A percentile compares a stretch with the other conserved stretches of the same genome.
These are phyloP conservation scores for Cryptosporidium ubiquitum DNA, from an alignment of 169 alveolate genomes.

Conservation along the genomic window DNA sequence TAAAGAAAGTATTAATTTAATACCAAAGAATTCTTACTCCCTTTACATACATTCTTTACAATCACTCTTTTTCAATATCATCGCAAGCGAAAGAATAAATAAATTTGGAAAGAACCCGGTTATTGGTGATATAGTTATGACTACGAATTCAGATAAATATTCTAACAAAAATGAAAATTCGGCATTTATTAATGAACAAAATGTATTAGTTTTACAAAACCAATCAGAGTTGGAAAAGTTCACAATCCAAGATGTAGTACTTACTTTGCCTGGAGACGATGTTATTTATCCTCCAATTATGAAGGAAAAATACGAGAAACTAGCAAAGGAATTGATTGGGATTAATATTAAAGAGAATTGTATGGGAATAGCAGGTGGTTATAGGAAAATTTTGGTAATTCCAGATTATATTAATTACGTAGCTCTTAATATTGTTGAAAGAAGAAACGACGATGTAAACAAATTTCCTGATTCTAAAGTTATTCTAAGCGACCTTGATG, in stretches of 20 bases:
- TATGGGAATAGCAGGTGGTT: conserved; percentile 84
- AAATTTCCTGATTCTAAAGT: conserved; percentile 70
- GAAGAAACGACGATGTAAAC: conserved; percentile 77
- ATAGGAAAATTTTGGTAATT: conserved; percentile 84
- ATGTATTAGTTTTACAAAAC: conserved; percentile 79
- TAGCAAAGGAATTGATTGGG: conserved; percentile 79
- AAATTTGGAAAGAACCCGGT: conserved; percentile 86
- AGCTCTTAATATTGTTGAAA: conserved; percentile 74
- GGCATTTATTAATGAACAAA: conserved; percentile 74
- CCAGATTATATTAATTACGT: conserved; percentile 83
- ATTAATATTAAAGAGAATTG: conserved; percentile 77
- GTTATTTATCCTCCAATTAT: conserved; percentile 82
- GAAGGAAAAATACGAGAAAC: conserved; percentile 64
- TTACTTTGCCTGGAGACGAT: conserved; percentile 92
- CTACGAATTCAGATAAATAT: conserved; percentile 79
- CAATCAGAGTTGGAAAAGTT: conserved; percentile 84
- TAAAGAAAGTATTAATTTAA: conserved; percentile 82
- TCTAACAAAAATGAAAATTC: conserved; percentile 73
- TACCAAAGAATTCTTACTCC: conserved; percentile 87
- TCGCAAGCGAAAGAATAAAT: conserved; percentile 87
- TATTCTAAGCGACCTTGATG: conserved; percentile 57
- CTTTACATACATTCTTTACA: conserved; percentile 93
- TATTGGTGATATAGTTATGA: conserved; percentile 82
- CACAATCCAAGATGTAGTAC: conserved; percentile 88
- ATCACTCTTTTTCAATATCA: conserved; percentile 89